Conservation (phyloP, 768 basidiomycete genomes). For the Leccinum rimulosum region DNA sequence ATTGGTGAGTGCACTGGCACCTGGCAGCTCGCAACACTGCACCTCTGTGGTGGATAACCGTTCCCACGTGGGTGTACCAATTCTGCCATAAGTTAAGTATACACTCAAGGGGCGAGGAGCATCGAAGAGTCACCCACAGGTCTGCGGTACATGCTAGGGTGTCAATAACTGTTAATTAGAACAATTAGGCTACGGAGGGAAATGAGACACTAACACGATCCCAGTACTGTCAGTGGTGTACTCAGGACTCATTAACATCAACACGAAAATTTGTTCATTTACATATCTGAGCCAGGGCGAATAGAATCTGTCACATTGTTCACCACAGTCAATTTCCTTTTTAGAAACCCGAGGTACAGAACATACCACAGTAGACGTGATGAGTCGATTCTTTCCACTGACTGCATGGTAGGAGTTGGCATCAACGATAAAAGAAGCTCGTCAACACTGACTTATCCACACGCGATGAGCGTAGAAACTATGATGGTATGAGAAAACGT, state of each 20-base stretch:
- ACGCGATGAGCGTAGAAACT: conserved; percentile 30
- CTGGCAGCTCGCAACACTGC: neutral
- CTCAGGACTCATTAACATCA: neutral
- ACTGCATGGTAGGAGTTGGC: conserved; percentile 11
- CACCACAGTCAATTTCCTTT: neutral
- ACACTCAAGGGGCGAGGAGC: neutral
- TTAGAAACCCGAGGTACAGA: neutral
- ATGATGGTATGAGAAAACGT: neutral
- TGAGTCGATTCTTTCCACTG: conserved; percentile 14
- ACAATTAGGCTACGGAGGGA: neutral
- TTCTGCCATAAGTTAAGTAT: conserved; percentile 1
- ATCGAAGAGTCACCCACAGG: conserved; percentile 6
- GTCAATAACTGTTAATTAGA: neutral
- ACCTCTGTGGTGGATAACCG: conserved; percentile 7
- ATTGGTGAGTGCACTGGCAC: neutral
- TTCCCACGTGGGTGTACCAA: conserved; percentile 7
- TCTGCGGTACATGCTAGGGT: conserved; percentile 1
- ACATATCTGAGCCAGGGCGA: conserved; percentile 14
- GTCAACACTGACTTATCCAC: conserved; percentile 23
- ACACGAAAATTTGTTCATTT: neutral
- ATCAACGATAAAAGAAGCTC: neutral
- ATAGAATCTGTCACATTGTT: conserved; percentile 4
- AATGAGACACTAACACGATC: conserved; percentile 11
- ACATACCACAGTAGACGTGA: conserved; percentile 18
- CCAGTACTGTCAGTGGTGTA: conserved; percentile 6